A percentile compares a stretch with the other conserved stretches of the same genome.
phyloP scores from a whole-genome alignment of 2,329 filamentous ascomycete species.

The Aspergillaceae sp. region DNA sequence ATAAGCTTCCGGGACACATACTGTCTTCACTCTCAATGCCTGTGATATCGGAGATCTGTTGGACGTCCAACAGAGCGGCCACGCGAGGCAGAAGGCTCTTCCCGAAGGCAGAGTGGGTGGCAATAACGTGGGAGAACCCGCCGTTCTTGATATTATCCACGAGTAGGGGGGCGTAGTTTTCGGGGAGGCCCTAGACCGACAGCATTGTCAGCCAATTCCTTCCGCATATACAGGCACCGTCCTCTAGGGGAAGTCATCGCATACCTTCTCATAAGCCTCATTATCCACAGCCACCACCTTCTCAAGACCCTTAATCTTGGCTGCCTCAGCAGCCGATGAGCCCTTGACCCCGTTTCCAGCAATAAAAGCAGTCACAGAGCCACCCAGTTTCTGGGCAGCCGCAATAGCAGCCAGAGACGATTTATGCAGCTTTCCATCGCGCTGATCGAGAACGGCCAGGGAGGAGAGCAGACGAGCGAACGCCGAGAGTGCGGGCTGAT shows the following conservation, averaged over 20 bases:
- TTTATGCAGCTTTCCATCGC: conserved; percentile 74
- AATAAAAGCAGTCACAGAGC: conserved; percentile 75
- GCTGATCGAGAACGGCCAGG: conserved; percentile 85
- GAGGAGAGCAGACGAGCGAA: conserved; percentile 70
- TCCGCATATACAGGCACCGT: background rate
- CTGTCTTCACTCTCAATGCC: conserved; percentile 78
- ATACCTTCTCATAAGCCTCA: conserved; percentile 80
- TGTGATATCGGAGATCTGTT: conserved; percentile 90
- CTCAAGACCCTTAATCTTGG: conserved; percentile 81
- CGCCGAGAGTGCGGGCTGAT: conserved; percentile 45
- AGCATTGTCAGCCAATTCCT: conserved; percentile 3
- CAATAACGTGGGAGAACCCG: conserved; percentile 84
- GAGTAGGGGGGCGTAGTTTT: conserved; percentile 88
- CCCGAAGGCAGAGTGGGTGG: conserved; percentile 87
- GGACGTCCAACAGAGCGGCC: conserved; percentile 80
- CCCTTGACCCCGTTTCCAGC: conserved; percentile 69
- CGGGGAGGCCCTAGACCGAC: conserved; percentile 62
- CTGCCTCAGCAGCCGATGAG: conserved; percentile 67
- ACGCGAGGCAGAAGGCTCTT: conserved; percentile 91
- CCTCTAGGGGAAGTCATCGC: conserved; percentile 2
- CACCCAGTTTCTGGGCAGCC: conserved; percentile 78
- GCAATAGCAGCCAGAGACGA: conserved; percentile 78
- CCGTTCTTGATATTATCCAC: conserved; percentile 96
- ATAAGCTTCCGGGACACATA: conserved; percentile 28
- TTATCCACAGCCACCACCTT: conserved; percentile 89